These are phyloP conservation scores for Posidonia australis DNA, from an alignment of 106 monocot genomes.

Conservation along the genomic window DNA sequence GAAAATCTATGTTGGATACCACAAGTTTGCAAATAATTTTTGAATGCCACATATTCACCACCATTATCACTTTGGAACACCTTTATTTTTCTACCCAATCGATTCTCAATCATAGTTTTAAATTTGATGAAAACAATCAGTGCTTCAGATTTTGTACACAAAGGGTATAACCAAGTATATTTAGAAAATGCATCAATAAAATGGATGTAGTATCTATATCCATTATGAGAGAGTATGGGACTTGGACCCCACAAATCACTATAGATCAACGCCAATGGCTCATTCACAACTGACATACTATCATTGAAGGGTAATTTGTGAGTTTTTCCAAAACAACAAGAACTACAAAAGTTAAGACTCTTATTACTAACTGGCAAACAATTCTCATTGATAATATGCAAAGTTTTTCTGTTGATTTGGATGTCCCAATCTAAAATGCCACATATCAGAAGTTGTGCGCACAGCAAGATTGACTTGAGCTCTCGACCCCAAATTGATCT, in stretches of 20 bases:
- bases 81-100: background rate
- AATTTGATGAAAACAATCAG: background rate
- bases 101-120: background rate
- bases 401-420: too few species aligned
- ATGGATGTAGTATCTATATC: background rate
- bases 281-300: background rate
- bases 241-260: background rate
- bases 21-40: background rate
- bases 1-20: background rate
- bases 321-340: too few species aligned
- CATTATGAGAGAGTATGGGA: too few species aligned
- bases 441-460: too few species aligned
- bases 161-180: background rate
- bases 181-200: background rate
- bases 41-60: background rate
- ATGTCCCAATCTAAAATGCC: too few species aligned
- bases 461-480: too few species aligned
- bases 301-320: too few species aligned
- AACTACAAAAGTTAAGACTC: too few species aligned
- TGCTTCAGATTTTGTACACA: background rate
- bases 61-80: background rate
- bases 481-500: too few species aligned
- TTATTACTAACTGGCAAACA: too few species aligned
- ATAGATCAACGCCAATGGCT: background rate
- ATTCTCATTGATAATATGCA: too few species aligned